Evolutionary conservation across 257 asterid genomes (phyloP).

Genomic region (Nicotiana paniculata): DNA sequence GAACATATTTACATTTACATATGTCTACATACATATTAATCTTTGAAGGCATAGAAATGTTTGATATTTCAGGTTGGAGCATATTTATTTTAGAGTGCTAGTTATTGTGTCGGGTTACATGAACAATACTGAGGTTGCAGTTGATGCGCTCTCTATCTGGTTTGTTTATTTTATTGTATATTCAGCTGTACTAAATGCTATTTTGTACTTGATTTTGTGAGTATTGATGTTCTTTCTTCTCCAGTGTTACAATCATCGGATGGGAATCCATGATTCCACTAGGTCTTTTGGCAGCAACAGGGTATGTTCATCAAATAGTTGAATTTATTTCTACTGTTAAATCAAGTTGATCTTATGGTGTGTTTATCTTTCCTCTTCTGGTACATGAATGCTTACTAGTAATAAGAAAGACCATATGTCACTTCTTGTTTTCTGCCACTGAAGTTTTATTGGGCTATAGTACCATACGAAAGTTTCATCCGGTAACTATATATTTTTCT

Average conservation of each 20-base stretch:
- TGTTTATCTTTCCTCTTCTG: neutral
- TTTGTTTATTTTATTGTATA: slow-evolving; percentile 13
- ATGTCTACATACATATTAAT: neutral
- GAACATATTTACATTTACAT: neutral
- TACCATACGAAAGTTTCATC: neutral
- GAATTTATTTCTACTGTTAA: neutral
- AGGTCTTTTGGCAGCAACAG: slow-evolving; percentile 65
- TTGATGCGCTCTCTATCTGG: slow-evolving; percentile 64
- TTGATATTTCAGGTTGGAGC: slow-evolving; percentile 45
- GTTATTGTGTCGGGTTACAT: slow-evolving; percentile 38
- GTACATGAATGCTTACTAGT: neutral
- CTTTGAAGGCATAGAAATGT: neutral
- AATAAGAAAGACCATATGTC: neutral
- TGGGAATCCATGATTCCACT: slow-evolving; percentile 65
- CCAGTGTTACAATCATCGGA: slow-evolving; percentile 46
- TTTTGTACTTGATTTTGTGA: neutral
- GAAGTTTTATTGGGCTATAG: neutral
- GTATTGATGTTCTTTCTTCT: neutral
- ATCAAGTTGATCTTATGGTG: neutral
- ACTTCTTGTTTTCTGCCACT: neutral
- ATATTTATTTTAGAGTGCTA: slow-evolving; percentile 48
- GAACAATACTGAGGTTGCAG: slow-evolving; percentile 44
- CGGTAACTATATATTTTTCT: neutral
- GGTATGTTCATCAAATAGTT: slow-evolving; percentile 26
- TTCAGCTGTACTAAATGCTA: neutral